Conservation (phyloP, 2,329 filamentous ascomycete genomes). For the Hymenoscyphus albidus region DNA sequence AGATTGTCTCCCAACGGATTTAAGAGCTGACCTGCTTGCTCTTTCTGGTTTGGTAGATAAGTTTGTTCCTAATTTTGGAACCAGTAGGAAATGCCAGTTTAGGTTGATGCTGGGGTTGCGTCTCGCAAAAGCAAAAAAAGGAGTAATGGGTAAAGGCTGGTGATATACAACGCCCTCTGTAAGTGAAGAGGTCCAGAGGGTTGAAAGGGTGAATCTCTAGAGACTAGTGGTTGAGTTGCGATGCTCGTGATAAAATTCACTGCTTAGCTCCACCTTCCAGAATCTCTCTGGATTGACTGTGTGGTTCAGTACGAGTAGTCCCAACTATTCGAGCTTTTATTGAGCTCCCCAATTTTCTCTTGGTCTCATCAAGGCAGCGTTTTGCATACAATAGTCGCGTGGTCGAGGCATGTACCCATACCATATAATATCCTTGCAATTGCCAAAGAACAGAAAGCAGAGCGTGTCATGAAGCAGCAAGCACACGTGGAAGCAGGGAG, state of each 20-base stretch:
- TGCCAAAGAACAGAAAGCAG: not conserved
- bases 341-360: not conserved
- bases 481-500: slow-evolving; percentile 1
- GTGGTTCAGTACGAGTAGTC: not conserved
- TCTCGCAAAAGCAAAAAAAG: not conserved
- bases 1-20: not conserved
- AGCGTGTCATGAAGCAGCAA: not conserved
- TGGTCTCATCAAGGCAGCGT: not conserved
- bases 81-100: not conserved
- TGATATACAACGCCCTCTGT: not conserved
- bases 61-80: not conserved
- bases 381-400: not conserved
- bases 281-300: not conserved
- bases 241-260: not conserved
- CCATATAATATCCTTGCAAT: not conserved
- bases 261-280: not conserved
- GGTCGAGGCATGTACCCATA: not conserved
- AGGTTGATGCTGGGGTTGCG: not conserved
- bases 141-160: not conserved
- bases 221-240: not conserved
- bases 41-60: not conserved
- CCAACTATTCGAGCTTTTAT: not conserved
- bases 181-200: not conserved
- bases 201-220: not conserved
- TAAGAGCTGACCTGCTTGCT: not conserved